These are phyloP conservation scores for Calcarisporium arbuscula DNA, from an alignment of 2,329 filamentous ascomycete species.

Conservation along the genomic window DNA sequence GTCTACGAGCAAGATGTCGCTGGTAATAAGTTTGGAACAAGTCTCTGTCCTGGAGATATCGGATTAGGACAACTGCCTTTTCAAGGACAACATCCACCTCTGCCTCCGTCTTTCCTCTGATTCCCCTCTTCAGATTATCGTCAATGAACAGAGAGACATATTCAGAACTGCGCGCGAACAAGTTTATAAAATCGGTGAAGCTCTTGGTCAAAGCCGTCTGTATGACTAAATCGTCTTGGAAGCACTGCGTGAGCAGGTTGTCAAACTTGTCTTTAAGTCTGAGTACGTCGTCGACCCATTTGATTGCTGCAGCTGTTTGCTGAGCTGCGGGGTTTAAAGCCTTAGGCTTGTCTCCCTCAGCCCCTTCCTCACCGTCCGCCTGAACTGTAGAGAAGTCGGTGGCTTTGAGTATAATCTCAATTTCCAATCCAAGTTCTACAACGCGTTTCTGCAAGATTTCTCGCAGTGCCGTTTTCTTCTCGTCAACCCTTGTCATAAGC, in stretches of 20 bases:
- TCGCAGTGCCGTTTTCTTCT: conserved; percentile 63
- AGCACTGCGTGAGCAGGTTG: conserved; percentile 65
- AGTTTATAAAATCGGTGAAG: conserved; percentile 89
- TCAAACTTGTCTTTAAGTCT: conserved; percentile 86
- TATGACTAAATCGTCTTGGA: conserved; percentile 67
- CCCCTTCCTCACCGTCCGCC: conserved; percentile 40
- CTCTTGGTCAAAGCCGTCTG: conserved; percentile 80
- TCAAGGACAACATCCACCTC: conserved; percentile 82
- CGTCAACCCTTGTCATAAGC: conserved; percentile 71
- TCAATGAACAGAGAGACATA: conserved; percentile 96
- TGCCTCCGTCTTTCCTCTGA: conserved; percentile 84
- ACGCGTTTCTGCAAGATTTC: conserved; percentile 68
- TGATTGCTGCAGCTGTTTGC: conserved; percentile 80
- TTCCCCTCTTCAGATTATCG: conserved; percentile 88
- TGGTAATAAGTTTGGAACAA: conserved; percentile 97
- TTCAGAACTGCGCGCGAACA: conserved; percentile 79
- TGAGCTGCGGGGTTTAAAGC: conserved; percentile 53
- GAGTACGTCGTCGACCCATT: conserved; percentile 92
- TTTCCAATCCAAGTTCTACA: conserved; percentile 71
- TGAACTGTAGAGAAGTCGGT: conserved; percentile 43
- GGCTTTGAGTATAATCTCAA: conserved; percentile 63
- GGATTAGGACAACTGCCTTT: conserved; percentile 80
- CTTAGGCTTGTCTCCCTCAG: conserved; percentile 31
- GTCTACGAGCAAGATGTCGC: conserved; percentile 82
- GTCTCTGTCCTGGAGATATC: conserved; percentile 87